A percentile compares a stretch with the other conserved stretches of the same genome.
Evolutionary conservation across 495 filamentous ascomycete genomes (phyloP).

Genomic region (Xylaria nigripes): DNA sequence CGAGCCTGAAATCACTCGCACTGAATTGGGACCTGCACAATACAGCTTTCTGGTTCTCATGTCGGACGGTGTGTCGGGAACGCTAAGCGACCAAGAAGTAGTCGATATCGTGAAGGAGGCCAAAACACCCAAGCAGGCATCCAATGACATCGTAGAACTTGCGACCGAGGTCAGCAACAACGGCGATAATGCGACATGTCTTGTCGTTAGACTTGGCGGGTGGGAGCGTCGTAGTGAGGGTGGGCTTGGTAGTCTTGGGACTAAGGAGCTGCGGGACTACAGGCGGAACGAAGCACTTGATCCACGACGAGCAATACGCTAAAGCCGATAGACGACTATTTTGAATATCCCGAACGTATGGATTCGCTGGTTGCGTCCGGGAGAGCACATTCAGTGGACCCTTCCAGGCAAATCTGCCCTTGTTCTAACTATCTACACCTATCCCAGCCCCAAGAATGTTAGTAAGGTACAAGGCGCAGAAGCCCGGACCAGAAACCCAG

Average conservation of each 20-base stretch:
- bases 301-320: conserved; percentile 59
- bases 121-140: conserved; percentile 77
- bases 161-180: conserved; percentile 75
- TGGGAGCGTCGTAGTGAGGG: conserved; percentile 91
- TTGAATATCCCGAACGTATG: background rate
- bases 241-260: conserved; percentile 79
- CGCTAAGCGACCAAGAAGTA: conserved; percentile 81
- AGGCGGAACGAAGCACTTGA: conserved; percentile 74
- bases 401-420: background rate
- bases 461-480: too few relatives aligned
- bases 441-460: too few relatives aligned
- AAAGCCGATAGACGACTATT: background rate
- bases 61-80: conserved; percentile 79
- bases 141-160: conserved; percentile 69
- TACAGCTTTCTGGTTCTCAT: conserved; percentile 83
- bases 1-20: conserved; percentile 73
- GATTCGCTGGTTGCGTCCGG: background rate
- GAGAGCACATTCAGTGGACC: background rate
- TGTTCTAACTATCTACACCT: background rate
- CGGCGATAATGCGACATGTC: conserved; percentile 91
- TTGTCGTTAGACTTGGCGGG: conserved; percentile 83
- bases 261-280: conserved; percentile 82
- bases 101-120: conserved; percentile 94
- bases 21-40: conserved; percentile 70
- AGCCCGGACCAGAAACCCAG: too few relatives aligned